Conservation (phyloP, 2,329 filamentous ascomycete genomes). For the Microdochium trichocladiopsis region DNA sequence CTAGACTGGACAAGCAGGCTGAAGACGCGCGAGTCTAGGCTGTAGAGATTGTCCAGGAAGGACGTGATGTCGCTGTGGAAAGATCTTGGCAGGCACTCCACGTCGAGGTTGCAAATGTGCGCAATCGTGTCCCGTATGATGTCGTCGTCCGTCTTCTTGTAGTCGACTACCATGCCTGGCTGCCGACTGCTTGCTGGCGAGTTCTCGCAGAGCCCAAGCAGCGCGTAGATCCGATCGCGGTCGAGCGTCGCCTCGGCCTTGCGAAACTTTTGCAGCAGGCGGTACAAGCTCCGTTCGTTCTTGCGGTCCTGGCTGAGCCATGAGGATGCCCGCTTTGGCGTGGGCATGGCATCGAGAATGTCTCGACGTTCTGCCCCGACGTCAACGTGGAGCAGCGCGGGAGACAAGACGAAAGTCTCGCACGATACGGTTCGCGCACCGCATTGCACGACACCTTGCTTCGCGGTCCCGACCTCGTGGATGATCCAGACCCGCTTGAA, state of each 20-base stretch:
- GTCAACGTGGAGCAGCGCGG: neutral
- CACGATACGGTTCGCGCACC: neutral
- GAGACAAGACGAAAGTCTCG: neutral
- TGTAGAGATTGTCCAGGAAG: neutral
- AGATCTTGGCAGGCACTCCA: neutral
- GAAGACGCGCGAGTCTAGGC: neutral
- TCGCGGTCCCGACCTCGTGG: neutral
- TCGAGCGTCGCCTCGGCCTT: neutral
- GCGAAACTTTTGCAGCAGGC: neutral
- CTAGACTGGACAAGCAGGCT: neutral
- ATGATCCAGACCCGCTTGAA: neutral
- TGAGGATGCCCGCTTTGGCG: neutral
- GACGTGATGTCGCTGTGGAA: neutral
- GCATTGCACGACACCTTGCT: neutral
- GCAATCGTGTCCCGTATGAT: neutral
- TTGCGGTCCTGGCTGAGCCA: neutral
- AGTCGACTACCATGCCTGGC: neutral
- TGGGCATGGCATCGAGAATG: neutral
- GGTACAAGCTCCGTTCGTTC: neutral
- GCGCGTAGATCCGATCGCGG: neutral
- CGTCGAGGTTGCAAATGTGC: neutral
- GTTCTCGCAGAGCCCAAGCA: neutral
- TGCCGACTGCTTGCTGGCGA: neutral
- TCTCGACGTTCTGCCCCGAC: neutral
- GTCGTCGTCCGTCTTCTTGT: neutral